Evolutionary conservation across 805 yeast species (phyloP).

Genomic region (Yarrowia sp.): DNA sequence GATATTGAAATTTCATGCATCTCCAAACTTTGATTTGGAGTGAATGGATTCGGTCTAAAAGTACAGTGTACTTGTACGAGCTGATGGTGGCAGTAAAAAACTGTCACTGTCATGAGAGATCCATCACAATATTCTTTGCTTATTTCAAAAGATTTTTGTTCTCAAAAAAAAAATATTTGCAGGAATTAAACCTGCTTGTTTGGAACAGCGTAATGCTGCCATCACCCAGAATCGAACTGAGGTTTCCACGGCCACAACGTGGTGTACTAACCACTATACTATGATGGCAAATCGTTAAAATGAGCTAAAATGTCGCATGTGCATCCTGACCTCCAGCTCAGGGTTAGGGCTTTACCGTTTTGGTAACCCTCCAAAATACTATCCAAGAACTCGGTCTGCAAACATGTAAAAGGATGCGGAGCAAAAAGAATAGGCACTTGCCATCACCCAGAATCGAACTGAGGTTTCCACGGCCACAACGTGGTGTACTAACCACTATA

Average conservation of each 20-base stretch:
- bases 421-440: conserved; percentile 46
- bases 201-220: conserved; percentile 45
- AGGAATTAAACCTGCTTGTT: conserved; percentile 26
- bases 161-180: background rate
- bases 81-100: too few relatives aligned
- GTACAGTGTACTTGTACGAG: too few relatives aligned
- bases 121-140: too few relatives aligned
- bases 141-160: too few relatives aligned
- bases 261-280: conserved; percentile 55
- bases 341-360: background rate
- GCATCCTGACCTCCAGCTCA: background rate
- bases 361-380: background rate
- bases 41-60: background rate
- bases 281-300: conserved; percentile 47
- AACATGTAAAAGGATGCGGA: background rate
- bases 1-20: conserved; percentile 30
- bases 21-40: conserved; percentile 7
- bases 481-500: conserved; percentile 70
- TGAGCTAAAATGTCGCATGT: background rate
- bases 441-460: conserved; percentile 71
- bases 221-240: conserved; percentile 55
- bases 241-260: conserved; percentile 55
- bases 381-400: too few relatives aligned
- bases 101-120: too few relatives aligned
- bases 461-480: conserved; percentile 69